Base-by-base conservation (phyloP, 306 rosid genomes). In the Rosa multiflora region DNA sequence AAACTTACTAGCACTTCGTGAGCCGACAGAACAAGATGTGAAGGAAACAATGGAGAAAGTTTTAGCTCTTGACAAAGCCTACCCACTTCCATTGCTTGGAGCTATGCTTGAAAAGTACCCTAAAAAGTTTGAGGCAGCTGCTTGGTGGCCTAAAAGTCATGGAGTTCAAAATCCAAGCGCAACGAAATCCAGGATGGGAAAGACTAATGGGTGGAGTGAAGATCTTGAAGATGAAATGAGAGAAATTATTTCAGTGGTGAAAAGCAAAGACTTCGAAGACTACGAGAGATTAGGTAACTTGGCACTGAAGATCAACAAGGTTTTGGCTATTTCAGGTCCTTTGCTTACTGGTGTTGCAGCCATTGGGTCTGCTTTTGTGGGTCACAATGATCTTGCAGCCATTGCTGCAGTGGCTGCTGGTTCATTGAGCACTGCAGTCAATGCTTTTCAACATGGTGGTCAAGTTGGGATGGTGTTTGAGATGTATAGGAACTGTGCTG, bases 31-130 rank as follows among this genome's bases (percentile, higher is more conserved):
- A n/a, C 64, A 69, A n/a, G 90, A 94, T 51, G 89, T 90, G 12
- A 83, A 85, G 43, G 69, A 61, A 4, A 78, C 87, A 44, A 82
- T 87, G 84, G 89, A 84, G 21, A 89, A 80, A 72, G 86, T 91
- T 64, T 78, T 94, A 78, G 91, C 94, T 0, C 81, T 94, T 1
- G 98, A 94, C 83, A 86, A 49, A 81, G 98, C 96, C 1, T 91
- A 81, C 81, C 98, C 98, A 13, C 97, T 94, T 82, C 94, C 97
- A 0, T 21, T 94, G 37, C 72, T 94, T 5, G 98, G 98, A 15
- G 85, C 62, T 0, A 94, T 94, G 98, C 83, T 91, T 55, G 96
- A 91, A n/a, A 94, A 94, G 53, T 90, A 82, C 59, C 98, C 97
- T 0, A 13, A 75, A 12, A 84, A 76, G 1, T 84, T 76, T 23